Evolutionary conservation across 345 rosid species (phyloP).

Genomic region (Hibiscus mutabilis): DNA sequence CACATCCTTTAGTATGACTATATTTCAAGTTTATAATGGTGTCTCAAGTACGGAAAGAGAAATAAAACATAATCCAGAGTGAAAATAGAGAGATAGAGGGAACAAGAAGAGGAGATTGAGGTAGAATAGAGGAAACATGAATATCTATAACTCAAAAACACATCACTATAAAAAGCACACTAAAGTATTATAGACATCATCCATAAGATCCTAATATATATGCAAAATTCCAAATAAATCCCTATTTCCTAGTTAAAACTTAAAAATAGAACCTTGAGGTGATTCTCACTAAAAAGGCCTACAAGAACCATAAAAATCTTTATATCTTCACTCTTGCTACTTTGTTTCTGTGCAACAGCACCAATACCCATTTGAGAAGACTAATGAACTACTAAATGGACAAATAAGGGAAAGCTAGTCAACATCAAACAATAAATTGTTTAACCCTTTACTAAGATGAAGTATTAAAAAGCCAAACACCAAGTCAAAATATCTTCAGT

Average conservation of each 20-base stretch:
- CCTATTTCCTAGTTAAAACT: background rate
- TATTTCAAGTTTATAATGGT: background rate
- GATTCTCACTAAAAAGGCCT: background rate
- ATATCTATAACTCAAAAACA: background rate
- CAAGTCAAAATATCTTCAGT: background rate
- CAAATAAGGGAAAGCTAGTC: background rate
- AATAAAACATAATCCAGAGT: background rate
- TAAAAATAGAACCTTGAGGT: background rate
- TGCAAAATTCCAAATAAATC: background rate
- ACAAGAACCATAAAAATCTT: background rate
- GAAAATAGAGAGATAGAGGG: background rate
- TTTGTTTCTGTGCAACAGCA: background rate
- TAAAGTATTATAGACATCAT: background rate
- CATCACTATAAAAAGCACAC: background rate
- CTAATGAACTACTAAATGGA: background rate
- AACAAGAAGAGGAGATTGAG: background rate
- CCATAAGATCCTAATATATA: background rate
- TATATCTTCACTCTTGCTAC: background rate
- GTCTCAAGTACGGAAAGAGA: background rate
- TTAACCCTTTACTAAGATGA: background rate
- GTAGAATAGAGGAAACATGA: background rate
- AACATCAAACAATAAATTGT: conserved; percentile 8
- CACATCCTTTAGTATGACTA: background rate
- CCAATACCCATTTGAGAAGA: background rate
- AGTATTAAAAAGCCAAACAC: background rate